Evolutionary conservation across 2,329 filamentous ascomycete genomes (phyloP), one percentile per base, ranked within the genome.

Genomic region (Xylariaceae sp.): DNA sequence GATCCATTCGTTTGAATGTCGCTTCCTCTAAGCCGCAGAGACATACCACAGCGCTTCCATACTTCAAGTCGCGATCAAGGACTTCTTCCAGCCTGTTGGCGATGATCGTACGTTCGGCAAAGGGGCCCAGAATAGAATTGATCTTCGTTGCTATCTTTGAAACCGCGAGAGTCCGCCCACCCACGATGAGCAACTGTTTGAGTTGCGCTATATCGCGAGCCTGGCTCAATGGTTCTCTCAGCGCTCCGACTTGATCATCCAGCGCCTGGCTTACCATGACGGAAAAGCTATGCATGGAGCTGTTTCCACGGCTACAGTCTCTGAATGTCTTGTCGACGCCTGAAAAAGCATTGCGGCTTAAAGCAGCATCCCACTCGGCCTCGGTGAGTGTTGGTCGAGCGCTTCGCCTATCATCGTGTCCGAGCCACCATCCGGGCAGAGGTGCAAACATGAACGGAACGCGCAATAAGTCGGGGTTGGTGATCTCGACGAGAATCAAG

Each of bases 341-440:
- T 0, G 41, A 34, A 35, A 59, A 57, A 1, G 49, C 51, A 2
- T 49, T 19, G 2, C 35, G n/a, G 0, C 45, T 42, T 0, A 55
- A 36, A 1, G 20, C 1, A 0, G n/a, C 4, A 16, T 55, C 21
- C 55, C 55, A 57, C 3, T 25, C 32, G 2, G 4, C 10, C 2
- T 3, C 20, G 11, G 41, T 16, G 5, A 50, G 25, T 7, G 23
- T 47, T 0, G 53, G 49, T 5, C 36, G 27, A 8, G 49, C 43
- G 16, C 17, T 21, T 1, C 58, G 48, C 2, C 52, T 57, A 6
- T 63, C 60, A 2, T 56, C 46, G 1, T 38, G 27, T 12, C 58
- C 59, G 4, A 58, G 38, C 56, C 59, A 64, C 61, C 63, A 66
- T 11, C 53, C 40, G 0, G 44, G 42, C 0, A 55, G 35, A 14